These are phyloP conservation scores for Aspergillus tanneri DNA, from an alignment of 2,329 filamentous ascomycete genomes.

Conservation along the genomic window DNA sequence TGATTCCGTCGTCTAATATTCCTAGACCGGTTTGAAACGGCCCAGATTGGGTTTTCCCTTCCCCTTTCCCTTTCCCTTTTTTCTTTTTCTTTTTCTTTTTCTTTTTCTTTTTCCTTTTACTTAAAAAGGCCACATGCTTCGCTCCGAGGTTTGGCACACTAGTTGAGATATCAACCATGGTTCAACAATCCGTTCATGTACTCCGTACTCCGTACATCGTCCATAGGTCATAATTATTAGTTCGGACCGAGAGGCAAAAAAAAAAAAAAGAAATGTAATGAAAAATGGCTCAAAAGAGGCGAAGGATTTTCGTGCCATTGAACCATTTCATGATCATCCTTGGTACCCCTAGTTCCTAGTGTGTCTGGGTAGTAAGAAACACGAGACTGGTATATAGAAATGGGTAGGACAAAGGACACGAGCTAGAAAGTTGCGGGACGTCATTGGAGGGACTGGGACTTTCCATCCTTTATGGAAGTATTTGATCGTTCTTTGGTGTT, in stretches of 20 bases:
- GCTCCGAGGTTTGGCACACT: conserved; percentile 22
- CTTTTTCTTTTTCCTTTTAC: no score
- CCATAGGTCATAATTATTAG: neutral
- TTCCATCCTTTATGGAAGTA: no score
- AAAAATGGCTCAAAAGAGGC: neutral
- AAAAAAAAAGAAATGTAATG: neutral
- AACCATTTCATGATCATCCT: neutral
- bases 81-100: no score
- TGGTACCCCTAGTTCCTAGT: conserved; percentile 14
- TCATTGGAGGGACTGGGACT: neutral
- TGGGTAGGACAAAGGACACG: conserved; percentile 4
- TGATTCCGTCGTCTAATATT: neutral
- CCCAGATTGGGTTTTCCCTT: no score
- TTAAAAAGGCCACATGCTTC: conserved; percentile 5
- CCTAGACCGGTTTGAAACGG: neutral
- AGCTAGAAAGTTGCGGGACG: neutral
- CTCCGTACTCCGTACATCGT: neutral
- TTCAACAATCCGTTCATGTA: neutral
- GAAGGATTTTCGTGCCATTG: conserved; percentile 2
- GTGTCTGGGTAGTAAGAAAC: conserved; percentile 5
- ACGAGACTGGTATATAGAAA: conserved; percentile 8
- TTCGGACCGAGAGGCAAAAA: conserved; percentile 1
- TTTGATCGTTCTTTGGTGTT: no score
- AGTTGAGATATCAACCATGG: conserved; percentile 21
- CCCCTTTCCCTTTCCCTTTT: no score